Conservation (phyloP, 169 alveolate species). For the Eimeria praecox region DNA sequence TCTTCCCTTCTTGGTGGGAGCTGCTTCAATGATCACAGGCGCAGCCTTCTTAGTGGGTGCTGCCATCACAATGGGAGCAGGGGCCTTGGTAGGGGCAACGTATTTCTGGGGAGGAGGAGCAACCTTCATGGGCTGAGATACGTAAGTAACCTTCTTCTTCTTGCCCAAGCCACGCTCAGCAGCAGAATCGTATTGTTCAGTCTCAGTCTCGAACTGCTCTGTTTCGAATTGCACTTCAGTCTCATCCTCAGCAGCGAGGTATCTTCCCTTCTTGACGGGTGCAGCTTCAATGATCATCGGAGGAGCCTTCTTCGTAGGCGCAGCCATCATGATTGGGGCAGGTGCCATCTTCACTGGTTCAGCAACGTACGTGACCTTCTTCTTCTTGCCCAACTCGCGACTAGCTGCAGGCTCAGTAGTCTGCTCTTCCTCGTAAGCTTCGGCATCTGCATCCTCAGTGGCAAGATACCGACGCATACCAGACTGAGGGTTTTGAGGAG, state of each 20-base stretch:
- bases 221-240: background rate
- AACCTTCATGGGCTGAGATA: background rate
- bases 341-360: background rate
- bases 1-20: conserved; percentile 18
- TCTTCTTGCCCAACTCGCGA: conserved; percentile 57
- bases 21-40: background rate
- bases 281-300: conserved; percentile 52
- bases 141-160: conserved; percentile 29
- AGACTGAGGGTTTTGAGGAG: background rate
- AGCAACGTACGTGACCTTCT: conserved; percentile 2
- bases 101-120: conserved; percentile 8
- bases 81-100: no score
- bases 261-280: background rate
- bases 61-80: no score
- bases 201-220: background rate
- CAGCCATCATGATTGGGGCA: conserved; percentile 10
- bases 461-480: conserved; percentile 34
- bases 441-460: conserved; percentile 26
- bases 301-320: conserved; percentile 26
- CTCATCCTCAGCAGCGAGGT: conserved; percentile 57
- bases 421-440: background rate
- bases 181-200: conserved; percentile 1
- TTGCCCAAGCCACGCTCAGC: conserved; percentile 56
- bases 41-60: background rate
- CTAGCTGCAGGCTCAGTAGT: conserved; percentile 8